Evolutionary conservation across 805 yeast species (phyloP), one percentile per base, ranked within the genome.

Genomic region (Kuraishia floccosa): DNA sequence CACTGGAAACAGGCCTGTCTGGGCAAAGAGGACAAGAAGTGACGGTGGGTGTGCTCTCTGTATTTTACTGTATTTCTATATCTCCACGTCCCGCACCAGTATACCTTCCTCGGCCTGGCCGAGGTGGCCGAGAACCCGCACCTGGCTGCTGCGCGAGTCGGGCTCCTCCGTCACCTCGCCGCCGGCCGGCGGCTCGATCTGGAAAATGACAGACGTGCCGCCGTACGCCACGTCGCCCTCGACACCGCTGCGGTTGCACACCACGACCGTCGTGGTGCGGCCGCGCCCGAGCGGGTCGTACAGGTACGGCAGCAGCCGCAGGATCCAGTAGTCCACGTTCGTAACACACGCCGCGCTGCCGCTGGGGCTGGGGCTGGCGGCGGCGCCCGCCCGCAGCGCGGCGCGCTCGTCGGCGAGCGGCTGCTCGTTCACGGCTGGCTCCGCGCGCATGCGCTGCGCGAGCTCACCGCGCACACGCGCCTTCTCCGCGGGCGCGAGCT

Each of bases 241-340:
- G n/a, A 77, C 56, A 0, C 96, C 96, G 7, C 71, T 57, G 38
- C 96, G 59, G 47, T 86, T 85, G 41, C 85, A 72, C 5, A 74
- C 46, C 0, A 78, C 67, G 9, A 78, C 64, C 43, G 52, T 9
- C 33, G 42, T 33, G 31, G 42, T 33, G 27, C 31, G 35, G 17
- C 26, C 13, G 34, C 34, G 10, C 41, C 39, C 1, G 52, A 51
- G 38, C 46, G 37, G 37, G 42, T 64, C 66, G 28, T 53, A 52
- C 41, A 75, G 47, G 35, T 74, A 68, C 2, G 91, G 93, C 42
- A 68, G 58, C 42, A 82, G 66, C 27, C 96, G 55, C 21, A 72
- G 42, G 4, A 81, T 59, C 94, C 95, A 86, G 53, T 83, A 86
- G 42, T 76, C 59, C 9, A 81, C 47, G 14, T 76, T 76, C 4